These are phyloP conservation scores for Coemansia sp. DNA, from an alignment of 192 early-diverging fungal species.

Conservation along the genomic window DNA sequence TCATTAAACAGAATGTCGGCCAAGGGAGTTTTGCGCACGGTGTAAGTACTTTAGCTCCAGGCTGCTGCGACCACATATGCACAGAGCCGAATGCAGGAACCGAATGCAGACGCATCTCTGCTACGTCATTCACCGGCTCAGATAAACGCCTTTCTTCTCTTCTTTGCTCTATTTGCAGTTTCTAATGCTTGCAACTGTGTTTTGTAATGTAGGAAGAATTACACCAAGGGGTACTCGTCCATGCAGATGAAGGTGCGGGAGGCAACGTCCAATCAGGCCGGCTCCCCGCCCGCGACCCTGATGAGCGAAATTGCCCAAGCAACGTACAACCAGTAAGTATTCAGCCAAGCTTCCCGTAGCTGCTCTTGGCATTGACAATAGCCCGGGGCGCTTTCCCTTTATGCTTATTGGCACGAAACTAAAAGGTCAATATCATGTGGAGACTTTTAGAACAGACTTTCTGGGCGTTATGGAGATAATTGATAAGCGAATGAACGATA, in stretches of 20 bases:
- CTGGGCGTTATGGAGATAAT: slow-evolving; percentile 97
- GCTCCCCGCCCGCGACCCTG: slow-evolving; percentile 69
- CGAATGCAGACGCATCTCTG: not conserved
- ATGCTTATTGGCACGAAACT: not conserved
- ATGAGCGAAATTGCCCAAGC: slow-evolving; percentile 87
- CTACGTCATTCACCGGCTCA: not conserved
- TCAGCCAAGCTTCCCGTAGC: too few relatives aligned
- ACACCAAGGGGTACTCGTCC: slow-evolving; percentile 88
- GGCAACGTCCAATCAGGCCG: slow-evolving; percentile 77
- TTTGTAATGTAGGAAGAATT: slow-evolving; percentile 71
- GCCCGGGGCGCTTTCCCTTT: not conserved
- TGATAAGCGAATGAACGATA: slow-evolving; percentile 96
- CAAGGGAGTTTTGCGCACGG: slow-evolving; percentile 40
- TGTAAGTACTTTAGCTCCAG: slow-evolving; percentile 22
- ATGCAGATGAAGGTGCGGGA: slow-evolving; percentile 89
- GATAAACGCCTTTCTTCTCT: not conserved
- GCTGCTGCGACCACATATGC: not conserved
- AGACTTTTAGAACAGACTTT: slow-evolving; percentile 70
- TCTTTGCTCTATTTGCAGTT: not conserved
- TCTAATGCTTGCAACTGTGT: not conserved
- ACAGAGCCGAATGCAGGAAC: not conserved
- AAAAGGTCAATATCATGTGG: not conserved
- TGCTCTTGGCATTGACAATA: too few relatives aligned
- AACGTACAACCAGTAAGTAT: slow-evolving; percentile 80
- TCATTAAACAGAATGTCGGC: slow-evolving; percentile 37